These are phyloP conservation scores for Durusdinium trenchii DNA, from an alignment of 73 alveolate genomes.

Conservation along the genomic window DNA sequence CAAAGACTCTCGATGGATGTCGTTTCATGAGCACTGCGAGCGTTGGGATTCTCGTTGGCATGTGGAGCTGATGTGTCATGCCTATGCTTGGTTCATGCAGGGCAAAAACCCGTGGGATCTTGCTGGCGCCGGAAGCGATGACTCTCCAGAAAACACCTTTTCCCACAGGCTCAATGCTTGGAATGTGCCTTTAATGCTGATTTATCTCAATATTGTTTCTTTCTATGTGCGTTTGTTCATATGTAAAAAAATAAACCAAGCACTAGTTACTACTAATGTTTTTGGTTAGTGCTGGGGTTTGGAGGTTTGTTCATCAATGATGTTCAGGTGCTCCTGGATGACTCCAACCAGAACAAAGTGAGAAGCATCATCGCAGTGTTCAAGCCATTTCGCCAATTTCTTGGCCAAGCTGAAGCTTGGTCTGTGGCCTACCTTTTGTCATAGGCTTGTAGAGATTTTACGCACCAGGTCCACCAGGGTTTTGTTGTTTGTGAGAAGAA, in stretches of 20 bases:
- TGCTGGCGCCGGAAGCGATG: background rate
- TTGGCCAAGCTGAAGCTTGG: too few relatives aligned
- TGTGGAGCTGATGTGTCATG: background rate
- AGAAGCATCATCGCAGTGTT: background rate
- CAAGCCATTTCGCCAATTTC: background rate
- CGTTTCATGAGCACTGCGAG: slow-evolving; percentile 20
- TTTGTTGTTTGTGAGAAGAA: too few relatives aligned
- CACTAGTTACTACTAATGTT: too few relatives aligned
- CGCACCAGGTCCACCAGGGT: too few relatives aligned
- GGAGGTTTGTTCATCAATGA: too few relatives aligned
- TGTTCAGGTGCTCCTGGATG: slow-evolving; percentile 27
- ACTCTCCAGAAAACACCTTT: background rate
- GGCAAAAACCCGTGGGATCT: slow-evolving; percentile 18
- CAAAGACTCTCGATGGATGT: slow-evolving; percentile 14
- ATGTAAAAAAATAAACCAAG: too few relatives aligned
- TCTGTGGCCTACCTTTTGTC: too few relatives aligned
- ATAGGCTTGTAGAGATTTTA: too few relatives aligned
- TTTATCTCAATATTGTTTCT: too few relatives aligned
- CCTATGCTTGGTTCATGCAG: background rate
- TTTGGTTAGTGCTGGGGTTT: too few relatives aligned
- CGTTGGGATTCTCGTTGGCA: slow-evolving; percentile 26
- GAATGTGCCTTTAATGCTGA: too few relatives aligned
- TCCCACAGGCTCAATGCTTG: background rate
- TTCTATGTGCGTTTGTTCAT: too few relatives aligned
- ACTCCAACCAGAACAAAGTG: slow-evolving; percentile 37